Base-by-base conservation (phyloP, 441 rosid genomes). In the Erodium moschatum region DNA sequence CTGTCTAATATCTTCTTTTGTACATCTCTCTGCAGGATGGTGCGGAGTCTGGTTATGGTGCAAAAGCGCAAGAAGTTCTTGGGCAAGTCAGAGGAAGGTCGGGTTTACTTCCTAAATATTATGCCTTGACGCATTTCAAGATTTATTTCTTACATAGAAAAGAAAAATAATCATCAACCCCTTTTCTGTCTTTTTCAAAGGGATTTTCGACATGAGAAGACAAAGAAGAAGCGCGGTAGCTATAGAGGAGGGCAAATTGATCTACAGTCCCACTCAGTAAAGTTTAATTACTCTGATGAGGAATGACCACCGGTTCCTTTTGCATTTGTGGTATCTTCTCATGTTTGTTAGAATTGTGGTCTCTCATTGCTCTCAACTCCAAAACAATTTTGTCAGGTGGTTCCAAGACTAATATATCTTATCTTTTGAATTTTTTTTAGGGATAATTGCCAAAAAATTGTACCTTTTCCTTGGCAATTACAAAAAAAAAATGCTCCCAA, bases 81-180 rank as follows among this genome's bases (percentile, higher is more conserved):
- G 97, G 96, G 21, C 94, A 87, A 91, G 99, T 94, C 60, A 85
- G 80, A 82, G 99, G 99, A 81, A 91, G 87, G 99, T 94, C 82
- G 20, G 61, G 1, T 54, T 15, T 54, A 16, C 21, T n/a, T 16
- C 19, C n/a, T 50, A 4, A n/a, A n/a, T 5, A 50, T 50, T 50
- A 24, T 50, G 19, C 42, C 42, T 35, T 35, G 0, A 4, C 4
- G 6, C 4, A 5, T 33, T 33, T 33, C 38, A 33, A 33, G 1
- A 33, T 33, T 3, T 33, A 33, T 33, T 3, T 33, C 38, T 33
- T 33, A 5, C 38, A 33, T 33, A n/a, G n/a, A n/a, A n/a, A n/a
- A n/a, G n/a, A n/a, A 24, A 24, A 24, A 24, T 0, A 24, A 24
- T 0, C 0, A 24, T 24, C 27, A 33, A 33, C 38, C 38, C 4